Conservation (phyloP, 2,329 filamentous ascomycete genomes). For the Microdochium trichocladiopsis region DNA sequence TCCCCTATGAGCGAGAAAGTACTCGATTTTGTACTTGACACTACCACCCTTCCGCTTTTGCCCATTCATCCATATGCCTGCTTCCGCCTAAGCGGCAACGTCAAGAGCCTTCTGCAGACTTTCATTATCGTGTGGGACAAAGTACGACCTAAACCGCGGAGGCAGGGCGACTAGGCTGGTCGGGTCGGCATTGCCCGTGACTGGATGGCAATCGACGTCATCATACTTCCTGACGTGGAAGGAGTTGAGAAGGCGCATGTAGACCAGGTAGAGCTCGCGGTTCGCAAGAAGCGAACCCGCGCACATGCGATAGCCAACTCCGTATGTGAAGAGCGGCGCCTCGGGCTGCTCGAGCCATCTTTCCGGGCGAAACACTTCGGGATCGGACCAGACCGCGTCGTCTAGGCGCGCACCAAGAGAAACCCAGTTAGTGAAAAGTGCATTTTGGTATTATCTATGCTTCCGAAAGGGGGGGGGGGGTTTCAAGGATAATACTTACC, state of each 20-base stretch:
- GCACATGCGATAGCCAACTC: slow-evolving; percentile 62
- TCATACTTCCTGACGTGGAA: slow-evolving; percentile 46
- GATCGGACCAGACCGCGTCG: slow-evolving; percentile 48
- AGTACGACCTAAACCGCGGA: slow-evolving; percentile 39
- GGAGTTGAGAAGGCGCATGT: slow-evolving; percentile 53
- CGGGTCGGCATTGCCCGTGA: slow-evolving; percentile 52
- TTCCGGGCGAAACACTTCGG: slow-evolving; percentile 52
- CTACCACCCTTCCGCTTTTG: too few species aligned
- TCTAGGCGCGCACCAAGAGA: slow-evolving; percentile 25
- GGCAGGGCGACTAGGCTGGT: slow-evolving; percentile 57
- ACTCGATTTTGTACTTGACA: too few species aligned
- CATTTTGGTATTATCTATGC: background rate
- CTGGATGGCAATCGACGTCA: slow-evolving; percentile 49
- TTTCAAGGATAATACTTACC: too few species aligned
- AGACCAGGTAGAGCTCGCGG: slow-evolving; percentile 57
- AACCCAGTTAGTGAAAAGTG: too few species aligned
- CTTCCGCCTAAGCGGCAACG: background rate
- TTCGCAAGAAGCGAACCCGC: slow-evolving; percentile 57
- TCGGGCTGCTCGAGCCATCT: slow-evolving; percentile 58
- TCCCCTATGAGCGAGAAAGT: too few species aligned
- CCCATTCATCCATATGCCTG: too few species aligned
- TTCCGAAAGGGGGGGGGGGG: background rate
- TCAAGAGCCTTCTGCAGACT: background rate
- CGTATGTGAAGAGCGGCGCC: slow-evolving; percentile 58
- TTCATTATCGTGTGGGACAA: background rate